phyloP scores from a whole-genome alignment of 2,329 filamentous ascomycete genomes.

The Dactylellina cionopaga region DNA sequence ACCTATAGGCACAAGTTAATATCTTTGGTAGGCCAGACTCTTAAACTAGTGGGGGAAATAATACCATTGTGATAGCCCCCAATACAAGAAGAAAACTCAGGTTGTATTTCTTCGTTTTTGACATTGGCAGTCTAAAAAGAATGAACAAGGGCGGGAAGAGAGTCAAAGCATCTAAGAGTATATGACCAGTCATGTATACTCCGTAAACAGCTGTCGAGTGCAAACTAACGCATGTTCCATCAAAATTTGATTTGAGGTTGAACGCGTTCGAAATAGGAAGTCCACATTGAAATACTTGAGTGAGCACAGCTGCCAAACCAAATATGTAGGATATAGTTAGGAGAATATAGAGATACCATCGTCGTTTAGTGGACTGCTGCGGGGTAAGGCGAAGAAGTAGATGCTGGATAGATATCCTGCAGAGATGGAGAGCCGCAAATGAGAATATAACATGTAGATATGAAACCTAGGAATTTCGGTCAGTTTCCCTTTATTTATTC shows the following conservation, averaged over 20 bases:
- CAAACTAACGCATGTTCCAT: conserved; percentile 33
- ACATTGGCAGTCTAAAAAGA: conserved; percentile 30
- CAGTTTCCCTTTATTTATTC: background rate
- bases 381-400: conserved; percentile 30
- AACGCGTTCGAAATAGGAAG: conserved; percentile 22
- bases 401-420: conserved; percentile 41
- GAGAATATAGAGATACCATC: conserved; percentile 38
- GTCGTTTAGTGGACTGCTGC: conserved; percentile 1
- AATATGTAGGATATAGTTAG: conserved; percentile 16
- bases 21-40: no score
- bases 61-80: conserved; percentile 28
- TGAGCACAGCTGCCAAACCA: conserved; percentile 15
- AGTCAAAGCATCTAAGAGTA: conserved; percentile 21
- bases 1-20: no score
- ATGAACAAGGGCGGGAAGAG: conserved; percentile 32
- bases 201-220: conserved; percentile 24
- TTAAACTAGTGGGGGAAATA: no score
- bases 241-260: conserved; percentile 2
- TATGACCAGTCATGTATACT: conserved; percentile 34
- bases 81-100: conserved; percentile 21
- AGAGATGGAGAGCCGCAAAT: conserved; percentile 22
- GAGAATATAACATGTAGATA: conserved; percentile 42
- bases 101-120: conserved; percentile 27
- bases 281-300: conserved; percentile 29
- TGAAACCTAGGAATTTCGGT: conserved; percentile 8